A percentile compares a stretch with the other conserved stretches of the same genome.
Evolutionary conservation across 2,329 filamentous ascomycete species (phyloP).

Genomic region (Penicillium sp.): DNA sequence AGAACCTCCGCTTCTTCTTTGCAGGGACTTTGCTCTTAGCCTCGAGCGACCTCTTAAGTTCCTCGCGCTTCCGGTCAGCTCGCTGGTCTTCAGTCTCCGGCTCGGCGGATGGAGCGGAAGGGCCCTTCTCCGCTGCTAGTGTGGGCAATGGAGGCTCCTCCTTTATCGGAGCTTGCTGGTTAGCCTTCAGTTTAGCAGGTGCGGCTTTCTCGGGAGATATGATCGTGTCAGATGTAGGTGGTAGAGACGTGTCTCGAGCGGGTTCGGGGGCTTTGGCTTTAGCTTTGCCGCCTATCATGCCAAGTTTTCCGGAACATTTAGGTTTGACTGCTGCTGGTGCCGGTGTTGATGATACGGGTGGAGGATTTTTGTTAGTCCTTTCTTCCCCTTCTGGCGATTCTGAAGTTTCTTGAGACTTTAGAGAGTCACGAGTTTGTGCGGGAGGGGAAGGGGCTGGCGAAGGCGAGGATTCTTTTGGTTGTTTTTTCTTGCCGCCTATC

Average conservation of each 20-base stretch:
- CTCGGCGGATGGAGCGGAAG: conserved; percentile 7
- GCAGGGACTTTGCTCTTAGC: conserved; percentile 51
- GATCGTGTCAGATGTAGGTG: not conserved
- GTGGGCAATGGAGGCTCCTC: not conserved
- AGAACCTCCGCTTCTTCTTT: conserved; percentile 60
- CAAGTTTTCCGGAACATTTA: conserved; percentile 31
- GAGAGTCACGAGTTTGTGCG: not conserved
- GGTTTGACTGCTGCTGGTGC: conserved; percentile 14
- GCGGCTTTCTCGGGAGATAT: not conserved
- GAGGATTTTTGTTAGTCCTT: not conserved
- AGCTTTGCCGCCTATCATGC: conserved; percentile 36
- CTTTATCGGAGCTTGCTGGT: not conserved
- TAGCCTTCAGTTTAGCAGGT: not conserved
- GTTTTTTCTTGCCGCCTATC: conserved; percentile 20
- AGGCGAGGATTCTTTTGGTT: conserved; percentile 14
- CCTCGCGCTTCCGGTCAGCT: conserved; percentile 55
- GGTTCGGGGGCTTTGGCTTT: conserved; percentile 15
- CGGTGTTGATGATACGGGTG: conserved; percentile 9
- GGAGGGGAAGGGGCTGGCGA: conserved; percentile 14
- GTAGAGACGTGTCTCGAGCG: conserved; percentile 1
- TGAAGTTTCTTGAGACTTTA: conserved; percentile 3
- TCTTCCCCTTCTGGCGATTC: not conserved
- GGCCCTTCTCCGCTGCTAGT: not conserved
- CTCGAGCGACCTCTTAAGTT: conserved; percentile 55
- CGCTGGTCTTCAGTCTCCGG: conserved; percentile 49